These are phyloP conservation scores for Omphalotus guepiniiformis DNA, from an alignment of 768 basidiomycete species.

Conservation along the genomic window DNA sequence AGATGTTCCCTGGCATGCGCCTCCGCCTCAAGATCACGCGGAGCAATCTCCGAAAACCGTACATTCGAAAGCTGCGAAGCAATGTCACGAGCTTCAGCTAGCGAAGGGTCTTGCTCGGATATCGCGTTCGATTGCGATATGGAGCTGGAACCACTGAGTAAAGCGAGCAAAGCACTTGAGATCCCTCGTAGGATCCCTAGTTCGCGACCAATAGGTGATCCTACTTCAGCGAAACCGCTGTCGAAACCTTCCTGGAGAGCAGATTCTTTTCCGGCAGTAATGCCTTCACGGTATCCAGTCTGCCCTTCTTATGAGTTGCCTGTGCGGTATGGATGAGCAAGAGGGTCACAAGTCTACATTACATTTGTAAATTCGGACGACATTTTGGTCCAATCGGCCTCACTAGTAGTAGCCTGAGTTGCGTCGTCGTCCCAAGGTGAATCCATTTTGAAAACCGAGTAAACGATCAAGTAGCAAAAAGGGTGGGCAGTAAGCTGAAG, in stretches of 20 bases:
- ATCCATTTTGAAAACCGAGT: no score
- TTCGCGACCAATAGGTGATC: slow-evolving; percentile 71
- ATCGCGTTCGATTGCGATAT: slow-evolving; percentile 31
- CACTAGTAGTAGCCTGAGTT: slow-evolving; percentile 26
- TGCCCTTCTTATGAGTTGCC: no score
- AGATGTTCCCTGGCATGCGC: slow-evolving; percentile 70
- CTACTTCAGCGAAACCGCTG: slow-evolving; percentile 67
- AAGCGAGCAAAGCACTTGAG: slow-evolving; percentile 56
- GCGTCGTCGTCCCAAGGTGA: slow-evolving; percentile 59
- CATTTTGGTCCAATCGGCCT: slow-evolving; percentile 66
- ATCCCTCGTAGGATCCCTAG: slow-evolving; percentile 76
- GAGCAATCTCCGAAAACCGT: slow-evolving; percentile 67
- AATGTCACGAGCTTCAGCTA: slow-evolving; percentile 50
- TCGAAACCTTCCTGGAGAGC: slow-evolving; percentile 91
- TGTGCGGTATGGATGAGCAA: not conserved
- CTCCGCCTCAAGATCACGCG: slow-evolving; percentile 74
- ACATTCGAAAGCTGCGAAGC: slow-evolving; percentile 52
- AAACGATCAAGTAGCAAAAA: no score
- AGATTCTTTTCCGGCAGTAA: slow-evolving; percentile 85
- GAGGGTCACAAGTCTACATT: slow-evolving; percentile 14
- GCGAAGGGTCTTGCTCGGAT: slow-evolving; percentile 10
- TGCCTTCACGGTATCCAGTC: slow-evolving; percentile 97
- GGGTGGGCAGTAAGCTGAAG: no score
- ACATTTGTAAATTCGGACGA: slow-evolving; percentile 72
- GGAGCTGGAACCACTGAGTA: no score